These are phyloP conservation scores for Eustoma russellianum DNA, from an alignment of 257 asterid genomes.

Conservation along the genomic window DNA sequence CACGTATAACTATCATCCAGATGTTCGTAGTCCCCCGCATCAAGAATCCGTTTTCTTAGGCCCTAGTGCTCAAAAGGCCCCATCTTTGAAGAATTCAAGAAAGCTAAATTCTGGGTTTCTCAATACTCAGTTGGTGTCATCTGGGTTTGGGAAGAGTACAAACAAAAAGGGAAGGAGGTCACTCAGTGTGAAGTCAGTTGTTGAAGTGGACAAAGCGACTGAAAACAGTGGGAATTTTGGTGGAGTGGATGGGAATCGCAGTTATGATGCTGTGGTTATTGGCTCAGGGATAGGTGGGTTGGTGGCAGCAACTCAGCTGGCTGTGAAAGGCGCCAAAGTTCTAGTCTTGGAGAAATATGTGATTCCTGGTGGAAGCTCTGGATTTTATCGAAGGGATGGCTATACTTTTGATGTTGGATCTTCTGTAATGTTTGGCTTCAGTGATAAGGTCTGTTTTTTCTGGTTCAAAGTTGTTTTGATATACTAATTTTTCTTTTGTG, in stretches of 20 bases:
- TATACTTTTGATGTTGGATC: conserved; percentile 95
- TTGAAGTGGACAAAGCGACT: conserved; percentile 28
- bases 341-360: conserved; percentile 91
- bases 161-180: conserved; percentile 17
- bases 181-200: conserved; percentile 36
- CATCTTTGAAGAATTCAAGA: conserved; percentile 7
- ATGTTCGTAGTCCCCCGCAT: not conserved
- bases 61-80: conserved; percentile 3
- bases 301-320: conserved; percentile 93
- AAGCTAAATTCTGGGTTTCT: conserved; percentile 4
- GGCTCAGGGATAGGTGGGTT: conserved; percentile 98
- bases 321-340: conserved; percentile 88
- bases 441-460: conserved; percentile 71
- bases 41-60: conserved; percentile 6
- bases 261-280: conserved; percentile 75
- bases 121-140: conserved; percentile 6
- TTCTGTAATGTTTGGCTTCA: conserved; percentile 97
- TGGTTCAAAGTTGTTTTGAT: not conserved
- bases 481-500: too few species aligned
- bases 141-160: conserved; percentile 18
- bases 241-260: conserved; percentile 19
- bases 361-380: conserved; percentile 98
- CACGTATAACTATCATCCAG: too few species aligned
- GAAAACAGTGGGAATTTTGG: conserved; percentile 19
- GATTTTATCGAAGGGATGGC: conserved; percentile 79